A percentile compares a stretch with the other conserved stretches of the same genome.
Evolutionary conservation across 768 basidiomycete genomes (phyloP).

Genomic region (Rhodotorula babjevae): DNA sequence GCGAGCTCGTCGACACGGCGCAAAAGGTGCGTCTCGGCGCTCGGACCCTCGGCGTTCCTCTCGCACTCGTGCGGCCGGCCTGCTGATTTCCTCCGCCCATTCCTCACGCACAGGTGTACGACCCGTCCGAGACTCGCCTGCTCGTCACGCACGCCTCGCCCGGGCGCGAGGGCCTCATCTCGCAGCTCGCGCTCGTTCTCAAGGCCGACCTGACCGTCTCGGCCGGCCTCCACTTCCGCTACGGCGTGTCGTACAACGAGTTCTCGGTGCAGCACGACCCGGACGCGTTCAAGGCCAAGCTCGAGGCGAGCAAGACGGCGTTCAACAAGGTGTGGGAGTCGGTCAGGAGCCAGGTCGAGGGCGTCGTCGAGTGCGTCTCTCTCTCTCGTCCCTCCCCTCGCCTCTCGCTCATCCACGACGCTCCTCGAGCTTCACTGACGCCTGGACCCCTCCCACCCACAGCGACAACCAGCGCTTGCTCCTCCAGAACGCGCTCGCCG

Average conservation of each 20-base stretch:
- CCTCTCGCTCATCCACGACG: too few relatives aligned
- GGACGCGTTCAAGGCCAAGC: conserved; percentile 78
- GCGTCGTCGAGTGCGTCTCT: conserved; percentile 63
- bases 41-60: not conserved
- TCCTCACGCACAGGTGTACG: conserved; percentile 54
- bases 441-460: rapidly evolving
- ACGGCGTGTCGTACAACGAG: conserved; percentile 92
- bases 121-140: conserved; percentile 86
- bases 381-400: too few relatives aligned
- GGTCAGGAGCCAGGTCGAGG: conserved; percentile 83
- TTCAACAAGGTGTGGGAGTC: conserved; percentile 94
- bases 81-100: not conserved
- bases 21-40: conserved; percentile 60
- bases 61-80: not conserved
- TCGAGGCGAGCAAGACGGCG: conserved; percentile 66
- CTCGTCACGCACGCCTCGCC: conserved; percentile 88
- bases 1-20: conserved; percentile 95
- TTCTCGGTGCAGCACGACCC: conserved; percentile 87
- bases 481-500: conserved; percentile 80
- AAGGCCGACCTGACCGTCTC: conserved; percentile 93
- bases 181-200: conserved; percentile 80
- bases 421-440: too few relatives aligned
- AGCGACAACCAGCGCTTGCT: conserved; percentile 76
- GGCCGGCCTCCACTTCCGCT: conserved; percentile 95
- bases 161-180: conserved; percentile 85